Evolutionary conservation across 164 flowering plant species (phyloP).

Genomic region (Vitis labrusca): DNA sequence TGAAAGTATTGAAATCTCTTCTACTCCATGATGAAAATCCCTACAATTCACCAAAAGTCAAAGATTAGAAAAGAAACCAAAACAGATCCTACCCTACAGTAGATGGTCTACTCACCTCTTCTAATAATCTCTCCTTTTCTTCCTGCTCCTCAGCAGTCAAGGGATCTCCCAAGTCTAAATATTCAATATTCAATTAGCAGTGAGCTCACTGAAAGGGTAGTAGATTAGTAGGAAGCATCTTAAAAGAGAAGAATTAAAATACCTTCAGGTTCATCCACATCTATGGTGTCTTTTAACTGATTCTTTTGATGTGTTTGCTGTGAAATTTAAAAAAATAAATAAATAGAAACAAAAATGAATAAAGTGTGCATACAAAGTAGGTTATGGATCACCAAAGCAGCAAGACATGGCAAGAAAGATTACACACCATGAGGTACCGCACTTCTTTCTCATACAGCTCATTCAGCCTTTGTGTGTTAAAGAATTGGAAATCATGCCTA

Average conservation of each 20-base stretch:
- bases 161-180: constrained; percentile 66
- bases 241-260: not conserved
- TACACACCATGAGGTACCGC: constrained; percentile 85
- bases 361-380: not conserved
- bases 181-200: constrained; percentile 13
- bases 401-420: not conserved
- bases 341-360: not conserved
- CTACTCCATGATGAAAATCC: constrained; percentile 97
- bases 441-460: constrained; percentile 98
- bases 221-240: not conserved
- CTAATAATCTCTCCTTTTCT: constrained; percentile 84
- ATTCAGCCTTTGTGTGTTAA: constrained; percentile 79
- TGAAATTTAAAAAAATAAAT: not conserved
- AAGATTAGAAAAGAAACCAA: not conserved
- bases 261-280: constrained; percentile 98
- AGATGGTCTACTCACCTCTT: constrained; percentile 51
- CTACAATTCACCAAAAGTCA: constrained; percentile 32
- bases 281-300: constrained; percentile 86
- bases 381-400: not conserved
- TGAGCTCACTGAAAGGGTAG: not conserved
- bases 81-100: not conserved
- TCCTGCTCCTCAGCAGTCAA: constrained; percentile 94
- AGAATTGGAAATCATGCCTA: constrained; percentile 99
- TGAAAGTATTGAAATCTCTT: constrained; percentile 93
- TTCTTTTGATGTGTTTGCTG: constrained; percentile 87